Conservation (phyloP, 257 asterid genomes). For the Datura wrightii region DNA sequence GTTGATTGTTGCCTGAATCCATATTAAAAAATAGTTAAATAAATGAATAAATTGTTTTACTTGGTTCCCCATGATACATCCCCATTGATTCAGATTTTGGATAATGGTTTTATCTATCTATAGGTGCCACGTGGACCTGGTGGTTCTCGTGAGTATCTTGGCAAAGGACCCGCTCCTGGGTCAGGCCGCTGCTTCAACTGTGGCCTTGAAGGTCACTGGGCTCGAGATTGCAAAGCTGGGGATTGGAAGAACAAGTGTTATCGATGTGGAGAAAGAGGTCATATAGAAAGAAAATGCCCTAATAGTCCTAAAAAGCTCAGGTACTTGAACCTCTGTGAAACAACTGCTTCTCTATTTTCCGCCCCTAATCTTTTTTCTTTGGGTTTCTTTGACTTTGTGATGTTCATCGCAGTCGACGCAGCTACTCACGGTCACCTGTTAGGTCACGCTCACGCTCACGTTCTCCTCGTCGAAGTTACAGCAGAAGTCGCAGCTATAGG, state of each 20-base stretch:
- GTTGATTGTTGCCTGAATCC: neutral
- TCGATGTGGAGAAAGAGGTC: constrained; percentile 97
- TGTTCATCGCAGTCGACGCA: constrained; percentile 53
- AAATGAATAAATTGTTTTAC: neutral
- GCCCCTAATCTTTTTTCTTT: neutral
- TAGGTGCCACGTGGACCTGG: constrained; percentile 99
- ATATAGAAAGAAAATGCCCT: constrained; percentile 86
- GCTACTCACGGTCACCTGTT: constrained; percentile 82
- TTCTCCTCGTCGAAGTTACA: constrained; percentile 83
- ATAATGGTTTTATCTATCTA: constrained; percentile 24
- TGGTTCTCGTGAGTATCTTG: constrained; percentile 80
- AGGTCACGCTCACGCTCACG: constrained; percentile 81
- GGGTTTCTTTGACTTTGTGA: constrained; percentile 16
- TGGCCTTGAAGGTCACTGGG: constrained; percentile 99
- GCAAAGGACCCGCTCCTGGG: constrained; percentile 96
- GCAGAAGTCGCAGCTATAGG: constrained; percentile 62
- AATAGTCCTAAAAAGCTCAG: constrained; percentile 87
- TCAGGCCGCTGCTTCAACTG: constrained; percentile 99
- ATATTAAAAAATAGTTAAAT: neutral
- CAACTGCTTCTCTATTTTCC: neutral
- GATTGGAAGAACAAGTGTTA: constrained; percentile 99
- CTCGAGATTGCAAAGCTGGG: constrained; percentile 98
- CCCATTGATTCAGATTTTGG: neutral
- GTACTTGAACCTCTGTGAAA: constrained; percentile 42
- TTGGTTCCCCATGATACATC: neutral